Conservation (phyloP, 1,139 yeast species). For the Taphrina flavorubra region DNA sequence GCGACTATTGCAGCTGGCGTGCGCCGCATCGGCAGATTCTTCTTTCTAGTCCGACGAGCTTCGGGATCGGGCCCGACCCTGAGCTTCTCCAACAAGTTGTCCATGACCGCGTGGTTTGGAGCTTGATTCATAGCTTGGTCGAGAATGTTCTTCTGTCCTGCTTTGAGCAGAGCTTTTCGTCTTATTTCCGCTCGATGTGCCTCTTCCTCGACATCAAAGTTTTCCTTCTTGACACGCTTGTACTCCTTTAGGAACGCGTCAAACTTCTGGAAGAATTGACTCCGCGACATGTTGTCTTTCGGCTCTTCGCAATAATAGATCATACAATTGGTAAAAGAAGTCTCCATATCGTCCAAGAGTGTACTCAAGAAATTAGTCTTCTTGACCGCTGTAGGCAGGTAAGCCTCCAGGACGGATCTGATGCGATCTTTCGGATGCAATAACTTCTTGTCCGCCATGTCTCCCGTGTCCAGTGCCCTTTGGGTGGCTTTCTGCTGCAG, state of each 20-base stretch:
- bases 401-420: slow-evolving; percentile 61
- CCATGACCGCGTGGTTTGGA: slow-evolving; percentile 61
- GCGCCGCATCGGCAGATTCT: slow-evolving; percentile 26
- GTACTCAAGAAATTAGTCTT: slow-evolving; percentile 64
- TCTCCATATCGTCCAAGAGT: slow-evolving; percentile 62
- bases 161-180: slow-evolving; percentile 55
- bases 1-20: slow-evolving; percentile 31
- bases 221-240: slow-evolving; percentile 76
- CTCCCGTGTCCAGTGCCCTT: slow-evolving; percentile 69
- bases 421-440: slow-evolving; percentile 83
- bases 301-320: slow-evolving; percentile 82
- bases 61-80: slow-evolving; percentile 70
- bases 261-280: slow-evolving; percentile 74
- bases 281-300: slow-evolving; percentile 64
- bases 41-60: slow-evolving; percentile 35
- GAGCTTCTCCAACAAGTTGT: slow-evolving; percentile 70
- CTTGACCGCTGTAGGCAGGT: slow-evolving; percentile 63
- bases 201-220: slow-evolving; percentile 79
- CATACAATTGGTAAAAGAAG: slow-evolving; percentile 68
- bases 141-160: slow-evolving; percentile 45
- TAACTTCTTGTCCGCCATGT: slow-evolving; percentile 66
- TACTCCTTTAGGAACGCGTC: slow-evolving; percentile 75
- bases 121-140: slow-evolving; percentile 49
- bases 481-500: slow-evolving; percentile 46
- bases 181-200: slow-evolving; percentile 66